Conservation (phyloP, 2,329 filamentous ascomycete genomes). For the Proliferodiscus dingleyae region DNA sequence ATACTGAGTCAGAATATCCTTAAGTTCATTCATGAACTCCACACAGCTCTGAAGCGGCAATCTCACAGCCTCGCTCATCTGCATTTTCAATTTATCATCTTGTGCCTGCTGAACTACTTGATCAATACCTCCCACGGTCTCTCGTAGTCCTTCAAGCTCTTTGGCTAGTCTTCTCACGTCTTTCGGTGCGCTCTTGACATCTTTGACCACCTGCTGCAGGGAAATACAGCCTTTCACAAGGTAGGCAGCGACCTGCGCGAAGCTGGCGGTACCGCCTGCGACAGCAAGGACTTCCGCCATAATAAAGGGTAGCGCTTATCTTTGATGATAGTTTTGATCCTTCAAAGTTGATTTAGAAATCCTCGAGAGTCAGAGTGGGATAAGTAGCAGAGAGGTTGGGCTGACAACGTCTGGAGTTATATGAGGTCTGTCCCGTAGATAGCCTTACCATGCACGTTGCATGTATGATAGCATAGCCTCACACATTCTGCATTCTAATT, state of each 20-base stretch:
- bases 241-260: not conserved
- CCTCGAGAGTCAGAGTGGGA: too few relatives aligned
- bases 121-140: not conserved
- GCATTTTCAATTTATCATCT: not conserved
- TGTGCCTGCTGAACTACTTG: not conserved
- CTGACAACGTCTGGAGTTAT: too few relatives aligned
- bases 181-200: not conserved
- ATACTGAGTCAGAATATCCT: not conserved
- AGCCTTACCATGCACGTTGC: too few relatives aligned
- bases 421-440: too few relatives aligned
- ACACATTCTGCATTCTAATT: too few relatives aligned
- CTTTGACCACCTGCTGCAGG: not conserved
- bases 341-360: too few relatives aligned
- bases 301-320: too few relatives aligned
- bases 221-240: not conserved
- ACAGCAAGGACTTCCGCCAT: not conserved
- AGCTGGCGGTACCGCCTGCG: not conserved
- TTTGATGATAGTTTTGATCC: too few relatives aligned
- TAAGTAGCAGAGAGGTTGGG: too few relatives aligned
- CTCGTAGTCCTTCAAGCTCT: not conserved
- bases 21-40: not conserved
- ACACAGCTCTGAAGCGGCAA: not conserved
- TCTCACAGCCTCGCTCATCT: not conserved
- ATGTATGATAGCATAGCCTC: too few relatives aligned
- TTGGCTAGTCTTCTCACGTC: not conserved